Percentiles rank a stretch among this genome's conserved stretches.
Conservation (phyloP, 2,329 filamentous ascomycete species). For the Sporothrix luriei region DNA sequence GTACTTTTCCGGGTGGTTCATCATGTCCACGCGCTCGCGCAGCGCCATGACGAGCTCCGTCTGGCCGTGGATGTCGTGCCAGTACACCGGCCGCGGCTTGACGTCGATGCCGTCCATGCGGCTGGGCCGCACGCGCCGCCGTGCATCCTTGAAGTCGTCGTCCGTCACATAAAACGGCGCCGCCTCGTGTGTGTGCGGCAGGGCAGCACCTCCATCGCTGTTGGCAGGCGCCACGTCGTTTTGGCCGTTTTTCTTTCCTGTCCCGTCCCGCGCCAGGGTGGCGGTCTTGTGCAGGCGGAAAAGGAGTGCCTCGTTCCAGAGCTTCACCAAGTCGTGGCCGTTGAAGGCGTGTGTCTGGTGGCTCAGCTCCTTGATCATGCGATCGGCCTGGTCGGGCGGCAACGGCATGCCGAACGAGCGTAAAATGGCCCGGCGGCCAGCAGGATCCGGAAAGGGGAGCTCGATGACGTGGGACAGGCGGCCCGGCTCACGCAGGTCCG, state of each 20-base stretch:
- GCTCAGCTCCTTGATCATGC: conserved; percentile 62
- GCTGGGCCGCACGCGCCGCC: conserved; percentile 72
- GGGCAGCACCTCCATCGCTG: background rate
- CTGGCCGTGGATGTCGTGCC: conserved; percentile 87
- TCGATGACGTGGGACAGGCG: conserved; percentile 70
- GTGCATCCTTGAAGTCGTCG: conserved; percentile 65
- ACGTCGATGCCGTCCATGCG: conserved; percentile 89
- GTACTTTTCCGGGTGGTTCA: conserved; percentile 41
- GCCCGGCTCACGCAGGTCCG: conserved; percentile 64
- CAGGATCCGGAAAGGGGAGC: conserved; percentile 73
- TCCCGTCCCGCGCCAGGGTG: background rate
- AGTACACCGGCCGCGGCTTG: conserved; percentile 81
- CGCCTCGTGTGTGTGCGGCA: background rate
- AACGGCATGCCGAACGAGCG: conserved; percentile 57
- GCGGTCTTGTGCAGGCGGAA: background rate
- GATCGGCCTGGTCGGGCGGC: conserved; percentile 52
- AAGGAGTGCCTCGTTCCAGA: conserved; percentile 12
- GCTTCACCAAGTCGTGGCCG: conserved; percentile 60
- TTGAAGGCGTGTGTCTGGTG: conserved; percentile 86
- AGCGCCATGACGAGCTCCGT: conserved; percentile 69
- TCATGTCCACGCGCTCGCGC: conserved; percentile 52
- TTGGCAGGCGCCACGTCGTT: background rate
- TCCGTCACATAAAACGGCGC: conserved; percentile 40
- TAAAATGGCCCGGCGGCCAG: conserved; percentile 73
- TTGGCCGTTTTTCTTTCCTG: background rate